Percentiles rank a stretch among this genome's conserved stretches.
Evolutionary conservation across 148 eudicot species (phyloP).

Genomic region (Pharnaceum exiguum): DNA sequence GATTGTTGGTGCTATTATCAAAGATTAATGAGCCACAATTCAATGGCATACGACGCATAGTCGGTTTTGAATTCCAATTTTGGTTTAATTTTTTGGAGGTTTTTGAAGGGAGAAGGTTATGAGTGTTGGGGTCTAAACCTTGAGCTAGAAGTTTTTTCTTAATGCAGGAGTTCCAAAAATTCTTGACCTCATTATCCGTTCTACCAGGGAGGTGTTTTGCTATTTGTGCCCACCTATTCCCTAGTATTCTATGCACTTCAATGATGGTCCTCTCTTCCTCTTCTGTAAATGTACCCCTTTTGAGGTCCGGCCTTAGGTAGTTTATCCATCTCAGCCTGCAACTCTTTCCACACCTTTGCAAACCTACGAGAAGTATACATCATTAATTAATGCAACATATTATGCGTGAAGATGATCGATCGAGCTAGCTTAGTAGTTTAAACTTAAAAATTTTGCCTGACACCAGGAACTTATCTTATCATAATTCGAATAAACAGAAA

Average conservation of each 20-base stretch:
- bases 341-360: conserved; percentile 39
- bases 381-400: neutral
- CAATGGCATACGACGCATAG: neutral
- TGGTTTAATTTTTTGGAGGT: neutral
- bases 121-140: conserved; percentile 35
- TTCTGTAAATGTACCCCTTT: conserved; percentile 35
- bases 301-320: conserved; percentile 36
- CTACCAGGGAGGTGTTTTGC: conserved; percentile 45
- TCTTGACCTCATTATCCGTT: conserved; percentile 44
- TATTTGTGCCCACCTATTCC: conserved; percentile 42
- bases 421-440: neutral
- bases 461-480: too few species aligned
- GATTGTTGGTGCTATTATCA: conserved; percentile 1
- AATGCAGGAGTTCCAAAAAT: conserved; percentile 46
- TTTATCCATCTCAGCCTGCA: conserved; percentile 39
- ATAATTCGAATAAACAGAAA: too few species aligned
- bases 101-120: conserved; percentile 32
- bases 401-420: too few species aligned
- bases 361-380: conserved; percentile 11
- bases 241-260: conserved; percentile 40
- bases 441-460: neutral
- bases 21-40: conserved; percentile 16
- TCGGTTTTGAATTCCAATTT: conserved; percentile 3
- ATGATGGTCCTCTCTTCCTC: conserved; percentile 39
- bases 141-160: conserved; percentile 44